Base-by-base conservation (phyloP, 2,329 filamentous ascomycete species). In the Alternaria arborescens region DNA sequence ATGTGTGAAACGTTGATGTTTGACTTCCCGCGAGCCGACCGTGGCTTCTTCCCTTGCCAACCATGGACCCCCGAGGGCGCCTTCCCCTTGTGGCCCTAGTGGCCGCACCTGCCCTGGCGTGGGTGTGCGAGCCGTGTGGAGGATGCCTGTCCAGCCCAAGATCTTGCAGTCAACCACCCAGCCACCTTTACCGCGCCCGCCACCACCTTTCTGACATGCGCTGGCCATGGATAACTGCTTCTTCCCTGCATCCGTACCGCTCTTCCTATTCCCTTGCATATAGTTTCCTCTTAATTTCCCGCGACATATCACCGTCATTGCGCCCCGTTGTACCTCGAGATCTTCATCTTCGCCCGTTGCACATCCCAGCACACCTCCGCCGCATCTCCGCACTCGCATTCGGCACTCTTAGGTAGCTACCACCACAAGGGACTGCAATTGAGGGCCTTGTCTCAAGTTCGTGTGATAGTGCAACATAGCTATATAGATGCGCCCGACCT, bases 381-480 rank as follows among this genome's bases (percentile, higher is more conserved):
- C 62, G 48, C 65, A 44, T 51, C 52, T 55, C 51, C 57, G 52
- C 62, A 43, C 43, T 28, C 57, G 52, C 60, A 47, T 43, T 28
- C 44, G 30, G 44, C 26, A 42, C 57, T 53, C 34, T 42, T 68
- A 71, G 69, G 68, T 69, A 72, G 70, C 68, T 67, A 62, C 60
- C 62, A 55, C 64, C 58, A 58, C 62, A 58, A 63, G 55, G 64
- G 54, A 59, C 58, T 44, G 58, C 61, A 57, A 58, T 66, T 52
- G 62, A 59, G 63, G 51, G 18, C 38, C 52, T 30, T 43, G 12
- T 42, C 16, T 62, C 70, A 63, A 55, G 50, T 43, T 57, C 52
- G 47, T 54, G 70, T 71, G 64, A 65, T 55, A 70, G 70, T 67
- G 58, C 62, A 62, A 65, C 65, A 30, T 55, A 38, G 52, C 41